Evolutionary conservation across 139 green algal genomes (phyloP).

Genomic region (Tetraselmis chui): DNA sequence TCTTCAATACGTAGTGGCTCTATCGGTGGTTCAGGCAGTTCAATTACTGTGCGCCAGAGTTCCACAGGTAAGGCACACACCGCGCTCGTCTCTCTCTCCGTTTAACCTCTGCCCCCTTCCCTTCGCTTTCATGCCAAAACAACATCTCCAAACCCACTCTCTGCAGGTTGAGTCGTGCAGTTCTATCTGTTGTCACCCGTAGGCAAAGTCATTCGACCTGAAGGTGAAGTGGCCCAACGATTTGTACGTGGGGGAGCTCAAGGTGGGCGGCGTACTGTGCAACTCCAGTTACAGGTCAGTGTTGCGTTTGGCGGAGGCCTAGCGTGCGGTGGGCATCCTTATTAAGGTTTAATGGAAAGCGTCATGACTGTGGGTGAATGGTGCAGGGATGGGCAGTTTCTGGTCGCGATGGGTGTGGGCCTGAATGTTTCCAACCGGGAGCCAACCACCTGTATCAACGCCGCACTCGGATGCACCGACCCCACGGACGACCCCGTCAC

Average conservation of each 20-base stretch:
- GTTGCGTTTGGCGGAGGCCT: too few species aligned
- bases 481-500: slow-evolving; percentile 73
- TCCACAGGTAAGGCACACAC: slow-evolving; percentile 8
- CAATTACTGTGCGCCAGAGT: slow-evolving; percentile 9
- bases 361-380: too few species aligned
- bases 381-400: slow-evolving; percentile 42
- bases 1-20: slow-evolving; percentile 87
- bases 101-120: too few species aligned
- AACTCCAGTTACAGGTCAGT: slow-evolving; percentile 65
- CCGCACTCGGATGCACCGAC: slow-evolving; percentile 67
- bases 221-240: slow-evolving; percentile 98
- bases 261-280: slow-evolving; percentile 88
- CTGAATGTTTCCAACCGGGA: slow-evolving; percentile 85
- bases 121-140: too few species aligned
- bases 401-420: slow-evolving; percentile 69
- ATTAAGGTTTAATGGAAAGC: too few species aligned
- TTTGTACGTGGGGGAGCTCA: slow-evolving; percentile 69
- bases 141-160: too few species aligned
- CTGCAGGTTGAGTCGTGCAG: too few species aligned
- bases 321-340: too few species aligned
- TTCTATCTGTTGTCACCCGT: too few species aligned
- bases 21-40: slow-evolving; percentile 80
- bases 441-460: slow-evolving; percentile 85
- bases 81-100: too few species aligned
- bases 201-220: slow-evolving; percentile 36